Percentiles rank a stretch among this genome's conserved stretches.
Conservation (phyloP, 2,329 filamentous ascomycete species). For the Cladosporium colombiae region DNA sequence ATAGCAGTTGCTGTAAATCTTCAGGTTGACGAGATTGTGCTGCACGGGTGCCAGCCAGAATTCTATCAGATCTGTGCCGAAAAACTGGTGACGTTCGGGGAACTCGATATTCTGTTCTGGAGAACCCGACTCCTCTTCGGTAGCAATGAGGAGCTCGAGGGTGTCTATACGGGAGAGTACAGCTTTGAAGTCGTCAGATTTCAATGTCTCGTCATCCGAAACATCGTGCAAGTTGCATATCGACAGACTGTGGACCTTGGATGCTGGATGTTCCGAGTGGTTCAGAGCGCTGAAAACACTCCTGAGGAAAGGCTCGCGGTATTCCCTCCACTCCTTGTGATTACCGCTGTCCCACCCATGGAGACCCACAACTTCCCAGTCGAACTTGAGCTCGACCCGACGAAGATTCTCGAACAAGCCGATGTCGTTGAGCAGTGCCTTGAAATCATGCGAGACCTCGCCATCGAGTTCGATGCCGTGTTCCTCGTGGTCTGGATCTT, state of each 20-base stretch:
- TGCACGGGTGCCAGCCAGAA: conserved; percentile 31
- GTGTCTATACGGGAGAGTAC: conserved; percentile 24
- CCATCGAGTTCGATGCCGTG: neutral
- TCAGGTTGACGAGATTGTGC: conserved; percentile 38
- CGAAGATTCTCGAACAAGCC: conserved; percentile 10
- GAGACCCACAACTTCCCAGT: neutral
- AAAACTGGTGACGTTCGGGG: conserved; percentile 27
- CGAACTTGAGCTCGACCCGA: neutral
- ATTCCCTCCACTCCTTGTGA: neutral
- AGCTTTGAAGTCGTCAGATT: conserved; percentile 24
- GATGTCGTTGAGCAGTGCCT: neutral
- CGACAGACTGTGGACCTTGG: conserved; percentile 24
- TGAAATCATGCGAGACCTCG: neutral
- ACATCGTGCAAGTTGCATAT: conserved; percentile 33
- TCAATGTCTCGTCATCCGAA: conserved; percentile 17
- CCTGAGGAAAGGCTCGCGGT: neutral
- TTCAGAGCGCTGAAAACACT: neutral
- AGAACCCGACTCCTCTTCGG: conserved; percentile 24
- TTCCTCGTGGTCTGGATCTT: neutral
- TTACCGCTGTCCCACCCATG: neutral
- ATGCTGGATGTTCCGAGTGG: conserved; percentile 16
- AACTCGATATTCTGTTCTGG: conserved; percentile 25
- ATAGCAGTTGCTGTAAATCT: conserved; percentile 41
- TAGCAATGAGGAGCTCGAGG: conserved; percentile 29
- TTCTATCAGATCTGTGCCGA: conserved; percentile 25